Evolutionary conservation across 352 stramenopile genomes (phyloP), one percentile per base, ranked within the genome.

Genomic region (Phytophthora idaei): DNA sequence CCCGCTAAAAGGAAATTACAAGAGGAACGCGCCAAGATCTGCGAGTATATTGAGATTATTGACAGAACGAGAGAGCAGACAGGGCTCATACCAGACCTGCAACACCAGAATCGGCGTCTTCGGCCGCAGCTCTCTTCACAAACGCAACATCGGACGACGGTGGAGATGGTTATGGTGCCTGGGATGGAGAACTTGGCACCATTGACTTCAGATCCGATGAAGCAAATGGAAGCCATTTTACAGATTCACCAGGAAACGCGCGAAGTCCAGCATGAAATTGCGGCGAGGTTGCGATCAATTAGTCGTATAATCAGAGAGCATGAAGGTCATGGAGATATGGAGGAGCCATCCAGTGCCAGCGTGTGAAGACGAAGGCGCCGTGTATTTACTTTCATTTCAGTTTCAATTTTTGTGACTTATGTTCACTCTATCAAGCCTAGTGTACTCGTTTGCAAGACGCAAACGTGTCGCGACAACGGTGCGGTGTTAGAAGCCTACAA

Each of bases 291-390:
- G 29, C 57, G 67, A 44, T 61, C 55, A 6, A 85, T 90, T 31
- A 77, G 67, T 31, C 49, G 73, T 1, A 68, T 77, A 7, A 67
- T 79, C 9, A 67, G 56, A 17, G 66, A 81, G 14, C 73, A 86
- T 52, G 80, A 86, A 61, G 52, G 56, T 29, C 46, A 81, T 71
- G 67, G 54, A 54, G 70, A 64, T 32, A 62, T 73, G 49, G 71
- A 78, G 32, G 81, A 90, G 39, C 81, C 81, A 39, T 80, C 81
- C 3, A 92, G 83, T 64, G 83, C 76, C 15, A 92, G 83, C 37
- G 83, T 90, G 5, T 92, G 66, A 86, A 57, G 17, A 11, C 4
- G 29, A 11, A 46, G 5, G 27, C 41, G 42, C 37, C 10, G 53
- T 64, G 9, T 37, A 46, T 45, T 21, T 17, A 31, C 7, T 61